Base-by-base conservation (phyloP, 2,329 filamentous ascomycete genomes). In the Pezicula radicicola region DNA sequence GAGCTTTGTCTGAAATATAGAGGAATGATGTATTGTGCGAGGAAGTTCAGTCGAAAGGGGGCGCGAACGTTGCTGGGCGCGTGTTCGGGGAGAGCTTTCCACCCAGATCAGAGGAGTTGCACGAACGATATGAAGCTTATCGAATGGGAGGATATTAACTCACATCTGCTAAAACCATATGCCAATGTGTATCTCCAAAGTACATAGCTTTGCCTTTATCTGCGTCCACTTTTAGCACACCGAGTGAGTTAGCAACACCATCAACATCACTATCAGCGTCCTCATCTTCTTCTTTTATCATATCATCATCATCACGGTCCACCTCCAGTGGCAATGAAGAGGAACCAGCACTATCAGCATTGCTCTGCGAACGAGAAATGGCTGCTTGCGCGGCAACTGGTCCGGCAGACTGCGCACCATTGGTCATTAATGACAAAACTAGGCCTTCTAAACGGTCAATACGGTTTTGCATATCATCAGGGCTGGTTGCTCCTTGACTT, bases 401-500 rank as follows among this genome's bases (percentile, higher is more conserved):
- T 16, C 82, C 81, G 44, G 79, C 76, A 50, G 81, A 78, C 58
- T 81, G 76, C n/a, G 78, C 80, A 73, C 90, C 90, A 68, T 89
- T 92, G 66, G 93, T 93, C 93, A 97, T 97, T 66, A 97, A 72
- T 27, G 91, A 95, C 59, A 97, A 73, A 55, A 97, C 93, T 68
- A 97, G 75, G 62, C 89, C 88, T 78, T 97, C 93, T 60, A 97
- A 79, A 63, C 93, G 84, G 75, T 97, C 92, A 73, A 97, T 97
- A 68, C 94, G 88, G 67, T 95, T 96, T 75, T 97, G 93, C 93
- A 97, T 97, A 71, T 97, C 93, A 78, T 96, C 92, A 46, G 93
- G 91, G 61, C 71, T 84, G 50, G 78, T 72, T 62, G 78, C 80
- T 77, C 51, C 79, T 77, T 72, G 82, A 72, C 73, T 80, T 70